A percentile compares a stretch with the other conserved stretches of the same genome.
phyloP scores from a whole-genome alignment of 2,329 filamentous ascomycete species.

The Aspergillus glaucus region DNA sequence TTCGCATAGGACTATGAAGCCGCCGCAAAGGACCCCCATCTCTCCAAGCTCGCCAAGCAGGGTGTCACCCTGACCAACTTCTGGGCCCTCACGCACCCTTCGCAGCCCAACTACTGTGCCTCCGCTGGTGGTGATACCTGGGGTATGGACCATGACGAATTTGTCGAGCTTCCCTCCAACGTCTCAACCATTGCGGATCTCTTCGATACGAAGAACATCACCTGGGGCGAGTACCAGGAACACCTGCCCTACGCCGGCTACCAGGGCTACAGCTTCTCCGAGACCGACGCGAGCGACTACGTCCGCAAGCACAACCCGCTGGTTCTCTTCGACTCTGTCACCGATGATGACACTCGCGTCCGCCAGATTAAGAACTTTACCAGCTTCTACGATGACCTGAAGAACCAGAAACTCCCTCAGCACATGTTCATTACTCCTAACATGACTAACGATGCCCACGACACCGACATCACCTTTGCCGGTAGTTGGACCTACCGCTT shows the following conservation, averaged over 20 bases:
- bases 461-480: constrained; percentile 63
- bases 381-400: constrained; percentile 62
- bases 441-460: constrained; percentile 65
- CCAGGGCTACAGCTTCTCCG: constrained; percentile 55
- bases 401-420: constrained; percentile 60
- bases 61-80: constrained; percentile 58
- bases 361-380: constrained; percentile 68
- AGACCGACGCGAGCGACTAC: constrained; percentile 64
- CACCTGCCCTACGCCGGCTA: constrained; percentile 70
- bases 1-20: constrained; percentile 50
- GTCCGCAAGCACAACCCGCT: constrained; percentile 73
- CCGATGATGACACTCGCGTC: constrained; percentile 53
- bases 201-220: constrained; percentile 58
- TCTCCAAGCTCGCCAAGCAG: constrained; percentile 26
- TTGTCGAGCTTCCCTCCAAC: constrained; percentile 54
- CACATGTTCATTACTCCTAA: constrained; percentile 52
- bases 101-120: constrained; percentile 70
- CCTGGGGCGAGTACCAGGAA: constrained; percentile 70
- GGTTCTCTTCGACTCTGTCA: constrained; percentile 61
- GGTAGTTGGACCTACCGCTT: constrained; percentile 64
- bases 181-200: constrained; percentile 63
- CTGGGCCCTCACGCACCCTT: constrained; percentile 63
- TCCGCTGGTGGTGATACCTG: constrained; percentile 65
- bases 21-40: constrained; percentile 51
- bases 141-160: constrained; percentile 63